phyloP scores from a whole-genome alignment of 768 basidiomycete species.

The Pholiota molesta region DNA sequence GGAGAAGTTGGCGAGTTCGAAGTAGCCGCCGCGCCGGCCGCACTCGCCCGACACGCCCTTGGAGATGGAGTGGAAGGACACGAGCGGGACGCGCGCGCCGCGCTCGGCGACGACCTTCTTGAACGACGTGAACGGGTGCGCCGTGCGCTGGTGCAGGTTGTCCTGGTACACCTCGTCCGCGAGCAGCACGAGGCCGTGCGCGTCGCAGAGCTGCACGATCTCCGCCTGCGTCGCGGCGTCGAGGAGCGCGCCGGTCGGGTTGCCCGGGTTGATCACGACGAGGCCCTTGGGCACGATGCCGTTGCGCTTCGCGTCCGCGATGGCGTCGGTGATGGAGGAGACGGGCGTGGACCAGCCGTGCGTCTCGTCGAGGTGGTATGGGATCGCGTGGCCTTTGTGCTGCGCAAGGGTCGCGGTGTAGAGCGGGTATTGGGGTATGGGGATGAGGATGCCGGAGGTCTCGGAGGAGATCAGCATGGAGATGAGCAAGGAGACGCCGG shows the following conservation, averaged over 20 bases:
- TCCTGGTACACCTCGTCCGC: slow-evolving; percentile 99
- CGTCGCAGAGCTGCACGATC: slow-evolving; percentile 84
- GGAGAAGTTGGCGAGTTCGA: slow-evolving; percentile 52
- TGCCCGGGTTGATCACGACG: slow-evolving; percentile 98
- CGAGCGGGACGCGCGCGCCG: slow-evolving; percentile 75
- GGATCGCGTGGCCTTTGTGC: slow-evolving; percentile 75
- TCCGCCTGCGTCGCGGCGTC: slow-evolving; percentile 68
- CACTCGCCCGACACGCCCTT: slow-evolving; percentile 98
- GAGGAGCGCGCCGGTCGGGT: slow-evolving; percentile 92
- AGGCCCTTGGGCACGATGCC: slow-evolving; percentile 77
- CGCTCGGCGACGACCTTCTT: slow-evolving; percentile 80
- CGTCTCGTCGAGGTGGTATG: slow-evolving; percentile 88
- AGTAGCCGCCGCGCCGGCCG: slow-evolving; percentile 96
- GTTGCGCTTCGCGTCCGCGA: slow-evolving; percentile 64
- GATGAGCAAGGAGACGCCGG: slow-evolving; percentile 88
- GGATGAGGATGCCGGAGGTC: slow-evolving; percentile 83
- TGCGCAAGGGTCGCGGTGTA: slow-evolving; percentile 96
- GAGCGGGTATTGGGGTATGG: slow-evolving; percentile 97
- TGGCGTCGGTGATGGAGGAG: slow-evolving; percentile 62
- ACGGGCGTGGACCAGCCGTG: slow-evolving; percentile 83
- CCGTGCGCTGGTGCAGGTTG: slow-evolving; percentile 75
- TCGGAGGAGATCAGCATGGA: slow-evolving; percentile 74
- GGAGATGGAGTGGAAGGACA: slow-evolving; percentile 97
- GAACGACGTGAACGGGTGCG: slow-evolving; percentile 89
- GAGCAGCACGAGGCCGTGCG: slow-evolving; percentile 83